Base-by-base conservation (phyloP, 2,329 filamentous ascomycete species). In the Microsporum canis region DNA sequence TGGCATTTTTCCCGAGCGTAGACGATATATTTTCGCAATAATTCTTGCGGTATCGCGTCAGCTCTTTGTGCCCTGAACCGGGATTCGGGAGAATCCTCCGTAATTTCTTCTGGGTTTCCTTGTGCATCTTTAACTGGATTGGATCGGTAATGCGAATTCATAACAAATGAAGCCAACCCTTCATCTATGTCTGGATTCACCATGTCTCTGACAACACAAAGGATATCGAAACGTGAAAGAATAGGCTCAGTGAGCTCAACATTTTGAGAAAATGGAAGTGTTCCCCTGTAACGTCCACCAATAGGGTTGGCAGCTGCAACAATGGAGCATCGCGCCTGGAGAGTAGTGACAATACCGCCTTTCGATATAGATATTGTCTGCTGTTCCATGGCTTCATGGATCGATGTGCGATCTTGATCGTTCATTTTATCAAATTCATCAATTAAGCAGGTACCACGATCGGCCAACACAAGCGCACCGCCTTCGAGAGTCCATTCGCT, bases 371-470 rank as follows among this genome's bases (percentile, higher is more conserved):
- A 97, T 67, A 99, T 99, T 1, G 94, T 99, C 77, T 99, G 94
- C 76, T 99, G 94, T 75, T 99, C 94, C 94, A 99, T 99, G 63
- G 94, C 94, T 80, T 99, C 94, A 82, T 99, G 94, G 68, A 99
- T 99, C 5, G 91, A 96, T 0, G 94, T 97, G 66, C 94, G 85
- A 74, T 99, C 94, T 72, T 97, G 91, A 72, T 99, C 94, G 73
- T 97, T 97, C 94, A 99, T 99, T 81, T 99, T 99, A 82, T 99
- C 94, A 69, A 99, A 99, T 76, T 99, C 94, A 69, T 99, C 94
- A 65, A 99, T 99, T 34, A 99, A 80, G 70, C 94, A 97, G 14
- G 90, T 96, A 45, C 94, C 94, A 66, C 89, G 88, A 73, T 99
- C 94, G 14, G 94, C 94, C 61, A 99, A 84, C 69, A 99, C 94